Percentiles rank a stretch among this genome's conserved stretches.
These are phyloP conservation scores for Fusarium palustre DNA, from an alignment of 2,329 filamentous ascomycete genomes.

Conservation along the genomic window DNA sequence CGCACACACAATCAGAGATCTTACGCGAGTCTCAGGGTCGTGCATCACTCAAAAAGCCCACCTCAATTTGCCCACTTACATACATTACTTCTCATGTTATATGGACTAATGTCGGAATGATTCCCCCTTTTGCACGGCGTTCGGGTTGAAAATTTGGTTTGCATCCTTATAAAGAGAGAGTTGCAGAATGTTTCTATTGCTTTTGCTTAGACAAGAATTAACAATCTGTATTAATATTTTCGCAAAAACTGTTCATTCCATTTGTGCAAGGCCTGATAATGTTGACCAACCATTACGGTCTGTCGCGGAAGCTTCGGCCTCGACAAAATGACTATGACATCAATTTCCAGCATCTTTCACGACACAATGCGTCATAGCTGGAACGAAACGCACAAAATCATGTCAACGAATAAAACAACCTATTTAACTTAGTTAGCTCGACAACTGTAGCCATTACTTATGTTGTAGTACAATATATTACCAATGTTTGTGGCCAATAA, in stretches of 20 bases:
- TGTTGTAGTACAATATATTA: not conserved
- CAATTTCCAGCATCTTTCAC: not conserved
- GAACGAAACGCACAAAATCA: not conserved
- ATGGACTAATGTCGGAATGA: slow-evolving; percentile 35
- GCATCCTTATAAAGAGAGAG: not conserved
- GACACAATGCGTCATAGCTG: slow-evolving; percentile 16
- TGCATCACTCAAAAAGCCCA: not conserved
- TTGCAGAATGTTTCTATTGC: not conserved
- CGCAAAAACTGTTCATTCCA: not conserved
- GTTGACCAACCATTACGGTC: not conserved
- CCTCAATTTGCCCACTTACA: not conserved
- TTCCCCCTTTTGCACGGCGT: slow-evolving; percentile 39
- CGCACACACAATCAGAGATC: not conserved
- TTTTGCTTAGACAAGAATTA: not conserved
- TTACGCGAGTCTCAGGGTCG: not conserved
- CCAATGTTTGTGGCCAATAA: not conserved
- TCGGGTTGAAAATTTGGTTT: slow-evolving; percentile 9
- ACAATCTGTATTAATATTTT: not conserved
- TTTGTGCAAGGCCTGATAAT: not conserved
- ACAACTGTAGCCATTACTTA: not conserved
- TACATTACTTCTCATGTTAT: slow-evolving; percentile 5
- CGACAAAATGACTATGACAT: not conserved
- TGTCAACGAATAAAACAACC: not conserved
- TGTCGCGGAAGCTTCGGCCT: not conserved
- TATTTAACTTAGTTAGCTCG: not conserved